phyloP scores from a whole-genome alignment of 805 yeast genomes.

The Geotrichum ghanense region DNA sequence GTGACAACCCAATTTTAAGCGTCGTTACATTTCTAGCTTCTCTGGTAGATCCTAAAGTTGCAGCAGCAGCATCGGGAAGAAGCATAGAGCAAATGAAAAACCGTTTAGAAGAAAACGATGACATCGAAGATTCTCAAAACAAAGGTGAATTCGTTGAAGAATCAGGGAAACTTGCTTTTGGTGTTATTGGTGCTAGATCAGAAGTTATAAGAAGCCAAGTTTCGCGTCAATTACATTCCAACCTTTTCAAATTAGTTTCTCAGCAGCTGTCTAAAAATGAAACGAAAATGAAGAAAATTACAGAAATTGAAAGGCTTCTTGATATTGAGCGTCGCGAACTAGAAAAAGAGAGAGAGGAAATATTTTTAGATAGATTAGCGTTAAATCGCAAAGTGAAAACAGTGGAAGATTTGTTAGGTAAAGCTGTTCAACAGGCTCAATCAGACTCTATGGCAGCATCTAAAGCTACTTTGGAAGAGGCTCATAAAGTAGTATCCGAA shows the following conservation, averaged over 20 bases:
- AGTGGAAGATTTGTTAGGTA: conserved; percentile 41
- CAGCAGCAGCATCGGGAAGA: conserved; percentile 58
- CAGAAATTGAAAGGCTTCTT: conserved; percentile 48
- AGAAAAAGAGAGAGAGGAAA: conserved; percentile 30
- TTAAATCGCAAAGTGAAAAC: conserved; percentile 46
- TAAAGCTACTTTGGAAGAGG: conserved; percentile 18
- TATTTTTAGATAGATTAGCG: conserved; percentile 59
- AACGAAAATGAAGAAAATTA: conserved; percentile 54
- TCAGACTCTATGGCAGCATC: conserved; percentile 13
- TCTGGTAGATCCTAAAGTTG: conserved; percentile 76
- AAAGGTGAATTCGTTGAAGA: conserved; percentile 32
- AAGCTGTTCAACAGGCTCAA: conserved; percentile 31
- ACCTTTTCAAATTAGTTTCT: conserved; percentile 53
- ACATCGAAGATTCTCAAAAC: conserved; percentile 6
- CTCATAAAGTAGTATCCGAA: conserved; percentile 9
- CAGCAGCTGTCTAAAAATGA: conserved; percentile 67
- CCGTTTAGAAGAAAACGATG: conserved; percentile 14
- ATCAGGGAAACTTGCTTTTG: conserved; percentile 60
- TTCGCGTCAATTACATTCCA: conserved; percentile 53
- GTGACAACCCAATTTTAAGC: conserved; percentile 88
- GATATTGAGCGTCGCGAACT: conserved; percentile 33
- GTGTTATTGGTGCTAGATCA: conserved; percentile 64
- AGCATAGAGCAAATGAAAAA: conserved; percentile 47
- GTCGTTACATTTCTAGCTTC: conserved; percentile 83
- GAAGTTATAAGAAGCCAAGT: conserved; percentile 55